Percentiles rank a stretch among this genome's conserved stretches.
phyloP scores from a whole-genome alignment of 192 early-diverging fungal genomes.

The Endogone sp. region DNA sequence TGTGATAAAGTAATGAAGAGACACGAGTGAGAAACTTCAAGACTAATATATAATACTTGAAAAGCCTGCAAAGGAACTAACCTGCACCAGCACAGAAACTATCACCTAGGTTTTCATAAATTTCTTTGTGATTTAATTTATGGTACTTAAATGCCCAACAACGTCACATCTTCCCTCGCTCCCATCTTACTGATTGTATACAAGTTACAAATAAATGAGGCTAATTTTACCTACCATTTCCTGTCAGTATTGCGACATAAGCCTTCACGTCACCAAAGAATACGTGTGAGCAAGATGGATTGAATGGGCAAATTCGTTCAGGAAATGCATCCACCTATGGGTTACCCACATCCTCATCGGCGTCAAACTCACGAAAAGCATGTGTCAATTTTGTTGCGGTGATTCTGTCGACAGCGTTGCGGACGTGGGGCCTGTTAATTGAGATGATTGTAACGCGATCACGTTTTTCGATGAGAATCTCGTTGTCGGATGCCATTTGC shows the following conservation, averaged over 20 bases:
- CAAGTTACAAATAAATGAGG: too few species aligned
- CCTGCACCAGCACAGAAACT: conserved; percentile 46
- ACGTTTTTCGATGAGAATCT: conserved; percentile 23
- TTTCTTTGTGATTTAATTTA: too few species aligned
- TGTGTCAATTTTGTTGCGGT: conserved; percentile 37
- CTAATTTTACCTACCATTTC: conserved; percentile 21
- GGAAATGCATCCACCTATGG: not conserved
- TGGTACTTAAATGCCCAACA: too few species aligned
- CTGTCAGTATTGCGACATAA: conserved; percentile 38
- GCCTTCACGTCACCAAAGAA: conserved; percentile 8
- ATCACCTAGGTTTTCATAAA: conserved; percentile 18
- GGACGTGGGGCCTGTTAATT: conserved; percentile 37
- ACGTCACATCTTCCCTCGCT: too few species aligned
- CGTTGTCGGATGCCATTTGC: conserved; percentile 12
- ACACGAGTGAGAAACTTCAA: not conserved
- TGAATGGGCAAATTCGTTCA: not conserved
- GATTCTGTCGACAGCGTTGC: conserved; percentile 43
- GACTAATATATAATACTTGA: too few species aligned
- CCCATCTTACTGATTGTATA: too few species aligned
- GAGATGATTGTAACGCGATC: conserved; percentile 25
- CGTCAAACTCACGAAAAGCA: conserved; percentile 45
- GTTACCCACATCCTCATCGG: conserved; percentile 27
- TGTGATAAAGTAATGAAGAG: not conserved
- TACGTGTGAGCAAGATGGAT: not conserved
- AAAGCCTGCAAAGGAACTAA: too few species aligned